Percentiles rank a stretch among this genome's conserved stretches.
These are phyloP conservation scores for Penicillium malachiteum DNA, from an alignment of 495 filamentous ascomycete genomes.

Conservation along the genomic window DNA sequence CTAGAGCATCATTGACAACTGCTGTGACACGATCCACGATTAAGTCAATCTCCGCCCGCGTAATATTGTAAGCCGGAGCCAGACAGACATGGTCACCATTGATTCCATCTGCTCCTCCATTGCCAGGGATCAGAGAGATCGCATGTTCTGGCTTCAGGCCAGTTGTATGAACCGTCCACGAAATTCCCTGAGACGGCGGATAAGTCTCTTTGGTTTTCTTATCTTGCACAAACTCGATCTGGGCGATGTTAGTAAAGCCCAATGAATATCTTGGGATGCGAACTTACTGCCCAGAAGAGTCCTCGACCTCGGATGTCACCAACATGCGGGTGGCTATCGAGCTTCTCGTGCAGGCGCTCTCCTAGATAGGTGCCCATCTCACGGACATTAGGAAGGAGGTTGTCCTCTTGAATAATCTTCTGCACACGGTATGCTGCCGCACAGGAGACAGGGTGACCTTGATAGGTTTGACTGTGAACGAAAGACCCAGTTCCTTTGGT, in stretches of 20 bases:
- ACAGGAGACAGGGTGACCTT: constrained; percentile 57
- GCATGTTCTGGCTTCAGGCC: constrained; percentile 52
- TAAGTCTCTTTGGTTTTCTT: constrained; percentile 54
- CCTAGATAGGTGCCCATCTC: constrained; percentile 44
- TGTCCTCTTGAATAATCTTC: constrained; percentile 46
- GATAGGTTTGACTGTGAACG: constrained; percentile 59
- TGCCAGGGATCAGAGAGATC: constrained; percentile 68
- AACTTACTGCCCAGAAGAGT: constrained; percentile 51
- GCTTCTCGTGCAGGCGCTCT: constrained; percentile 32
- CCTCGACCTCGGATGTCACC: constrained; percentile 56
- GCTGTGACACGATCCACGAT: constrained; percentile 46
- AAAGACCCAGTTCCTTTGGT: constrained; percentile 56
- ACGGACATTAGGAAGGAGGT: constrained; percentile 49
- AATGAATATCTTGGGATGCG: background rate
- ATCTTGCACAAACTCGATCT: constrained; percentile 58
- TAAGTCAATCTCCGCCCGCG: constrained; percentile 54
- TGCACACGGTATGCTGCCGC: constrained; percentile 58
- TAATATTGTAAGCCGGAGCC: constrained; percentile 69
- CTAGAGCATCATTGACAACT: constrained; percentile 31
- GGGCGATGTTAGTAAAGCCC: background rate
- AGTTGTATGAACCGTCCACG: constrained; percentile 49
- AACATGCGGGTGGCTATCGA: constrained; percentile 42
- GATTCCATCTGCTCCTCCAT: constrained; percentile 63
- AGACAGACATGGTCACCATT: constrained; percentile 72
- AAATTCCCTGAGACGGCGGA: constrained; percentile 29